These are phyloP conservation scores for Mangifera indica DNA, from an alignment of 345 rosid genomes.

Conservation along the genomic window DNA sequence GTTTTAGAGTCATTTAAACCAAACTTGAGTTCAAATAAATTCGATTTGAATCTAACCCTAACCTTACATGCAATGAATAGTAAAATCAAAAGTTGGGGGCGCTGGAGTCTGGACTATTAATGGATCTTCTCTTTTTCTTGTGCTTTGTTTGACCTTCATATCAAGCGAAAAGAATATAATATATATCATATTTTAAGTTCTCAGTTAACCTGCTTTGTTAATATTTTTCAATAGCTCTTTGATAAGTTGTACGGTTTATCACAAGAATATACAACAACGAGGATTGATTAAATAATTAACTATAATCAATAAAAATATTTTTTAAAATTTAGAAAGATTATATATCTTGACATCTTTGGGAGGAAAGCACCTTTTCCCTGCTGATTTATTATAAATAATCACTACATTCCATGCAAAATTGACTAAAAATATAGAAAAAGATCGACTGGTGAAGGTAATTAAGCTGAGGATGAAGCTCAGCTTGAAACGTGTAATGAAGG, in stretches of 20 bases:
- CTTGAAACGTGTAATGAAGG: constrained; percentile 10
- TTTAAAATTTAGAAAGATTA: neutral
- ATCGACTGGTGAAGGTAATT: neutral
- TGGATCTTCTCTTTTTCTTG: constrained; percentile 4
- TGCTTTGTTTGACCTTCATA: neutral
- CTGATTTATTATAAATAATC: constrained; percentile 9
- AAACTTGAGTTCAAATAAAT: too few relatives aligned
- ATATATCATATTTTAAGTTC: too few relatives aligned
- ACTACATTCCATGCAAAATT: too few relatives aligned
- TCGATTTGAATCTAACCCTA: too few relatives aligned
- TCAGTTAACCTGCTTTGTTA: too few relatives aligned
- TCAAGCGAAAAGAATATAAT: too few relatives aligned
- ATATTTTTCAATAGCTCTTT: too few relatives aligned
- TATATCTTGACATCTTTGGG: constrained; percentile 21
- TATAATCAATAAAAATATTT: neutral
- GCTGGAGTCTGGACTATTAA: neutral
- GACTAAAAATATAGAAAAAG: too few relatives aligned
- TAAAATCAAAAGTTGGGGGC: constrained; percentile 2
- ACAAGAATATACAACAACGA: neutral
- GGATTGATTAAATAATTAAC: neutral
- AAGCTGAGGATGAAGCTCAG: neutral
- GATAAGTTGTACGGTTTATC: neutral
- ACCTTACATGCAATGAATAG: neutral
- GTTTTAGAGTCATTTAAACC: too few relatives aligned
- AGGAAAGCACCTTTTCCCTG: constrained; percentile 13